phyloP scores from a whole-genome alignment of 2,329 filamentous ascomycete species.

The Fusarium pseudonygamai region DNA sequence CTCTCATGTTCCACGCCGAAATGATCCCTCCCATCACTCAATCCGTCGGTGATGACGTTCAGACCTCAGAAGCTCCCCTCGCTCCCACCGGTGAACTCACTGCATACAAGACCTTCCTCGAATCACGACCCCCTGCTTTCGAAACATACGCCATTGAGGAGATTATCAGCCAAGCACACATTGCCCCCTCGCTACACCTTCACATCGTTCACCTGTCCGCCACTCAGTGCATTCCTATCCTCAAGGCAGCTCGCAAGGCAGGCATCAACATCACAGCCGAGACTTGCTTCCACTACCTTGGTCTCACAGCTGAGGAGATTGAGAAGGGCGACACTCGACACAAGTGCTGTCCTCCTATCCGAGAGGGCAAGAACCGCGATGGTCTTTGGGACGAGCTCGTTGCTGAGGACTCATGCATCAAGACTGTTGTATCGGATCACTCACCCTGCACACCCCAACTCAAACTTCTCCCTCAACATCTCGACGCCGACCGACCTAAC shows the following conservation, averaged over 20 bases:
- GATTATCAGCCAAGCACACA: conserved; percentile 81
- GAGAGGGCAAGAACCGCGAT: conserved; percentile 82
- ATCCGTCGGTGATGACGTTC: conserved; percentile 81
- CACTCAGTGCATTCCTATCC: conserved; percentile 84
- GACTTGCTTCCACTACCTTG: conserved; percentile 95
- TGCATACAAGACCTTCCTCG: conserved; percentile 88
- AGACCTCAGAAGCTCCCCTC: conserved; percentile 73
- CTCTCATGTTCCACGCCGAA: conserved; percentile 98
- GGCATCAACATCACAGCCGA: conserved; percentile 92
- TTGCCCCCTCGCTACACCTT: conserved; percentile 83
- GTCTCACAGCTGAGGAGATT: conserved; percentile 83
- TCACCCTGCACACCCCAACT: conserved; percentile 95
- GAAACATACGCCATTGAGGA: conserved; percentile 91
- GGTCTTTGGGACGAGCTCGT: conserved; percentile 85
- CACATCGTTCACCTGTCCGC: conserved; percentile 96
- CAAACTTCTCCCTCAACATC: conserved; percentile 81
- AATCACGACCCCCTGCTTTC: conserved; percentile 87
- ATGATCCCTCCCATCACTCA: conserved; percentile 91
- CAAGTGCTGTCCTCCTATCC: conserved; percentile 95
- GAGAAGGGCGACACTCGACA: conserved; percentile 87
- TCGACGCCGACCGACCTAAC: conserved; percentile 51
- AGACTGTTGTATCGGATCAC: conserved; percentile 94
- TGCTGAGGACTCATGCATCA: conserved; percentile 78
- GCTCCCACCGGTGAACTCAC: conserved; percentile 77
- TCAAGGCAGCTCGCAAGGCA: conserved; percentile 74